phyloP scores from a whole-genome alignment of 441 rosid genomes.

The Adansonia grandidieri region DNA sequence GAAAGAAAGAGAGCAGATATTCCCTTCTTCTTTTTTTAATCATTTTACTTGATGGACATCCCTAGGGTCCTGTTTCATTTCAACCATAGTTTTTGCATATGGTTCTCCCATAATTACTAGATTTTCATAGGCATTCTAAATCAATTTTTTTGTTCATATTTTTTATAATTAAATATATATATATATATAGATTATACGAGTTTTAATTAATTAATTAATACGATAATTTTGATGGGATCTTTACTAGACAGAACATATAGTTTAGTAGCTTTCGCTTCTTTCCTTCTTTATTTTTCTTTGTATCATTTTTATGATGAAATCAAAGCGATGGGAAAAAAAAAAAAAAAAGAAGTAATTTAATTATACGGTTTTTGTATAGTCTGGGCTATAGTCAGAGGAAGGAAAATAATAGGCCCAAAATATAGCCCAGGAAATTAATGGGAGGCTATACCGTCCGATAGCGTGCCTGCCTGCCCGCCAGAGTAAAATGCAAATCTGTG shows the following conservation, averaged over 20 bases:
- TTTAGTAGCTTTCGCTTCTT: neutral
- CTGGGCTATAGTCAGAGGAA: neutral
- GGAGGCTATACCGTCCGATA: slow-evolving; percentile 13
- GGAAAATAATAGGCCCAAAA: slow-evolving; percentile 16
- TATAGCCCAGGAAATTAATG: slow-evolving; percentile 20
- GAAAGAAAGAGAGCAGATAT: too few relatives aligned
- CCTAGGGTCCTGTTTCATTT: neutral
- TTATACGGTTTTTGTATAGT: neutral
- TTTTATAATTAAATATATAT: too few relatives aligned
- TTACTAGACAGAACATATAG: neutral
- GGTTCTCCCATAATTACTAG: neutral
- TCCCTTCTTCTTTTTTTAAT: too few relatives aligned
- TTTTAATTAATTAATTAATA: neutral
- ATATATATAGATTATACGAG: too few relatives aligned
- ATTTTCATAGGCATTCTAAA: neutral
- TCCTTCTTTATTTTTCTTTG: neutral
- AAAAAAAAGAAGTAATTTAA: neutral
- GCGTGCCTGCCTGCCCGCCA: neutral
- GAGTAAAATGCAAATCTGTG: slow-evolving; percentile 21
- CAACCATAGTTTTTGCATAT: neutral
- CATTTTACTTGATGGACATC: neutral
- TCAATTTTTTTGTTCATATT: neutral
- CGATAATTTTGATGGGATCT: neutral
- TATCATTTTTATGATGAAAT: neutral
- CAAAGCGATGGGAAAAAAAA: neutral